These are phyloP conservation scores for Alternaria burnsii DNA, from an alignment of 2,329 filamentous ascomycete genomes.

Conservation along the genomic window DNA sequence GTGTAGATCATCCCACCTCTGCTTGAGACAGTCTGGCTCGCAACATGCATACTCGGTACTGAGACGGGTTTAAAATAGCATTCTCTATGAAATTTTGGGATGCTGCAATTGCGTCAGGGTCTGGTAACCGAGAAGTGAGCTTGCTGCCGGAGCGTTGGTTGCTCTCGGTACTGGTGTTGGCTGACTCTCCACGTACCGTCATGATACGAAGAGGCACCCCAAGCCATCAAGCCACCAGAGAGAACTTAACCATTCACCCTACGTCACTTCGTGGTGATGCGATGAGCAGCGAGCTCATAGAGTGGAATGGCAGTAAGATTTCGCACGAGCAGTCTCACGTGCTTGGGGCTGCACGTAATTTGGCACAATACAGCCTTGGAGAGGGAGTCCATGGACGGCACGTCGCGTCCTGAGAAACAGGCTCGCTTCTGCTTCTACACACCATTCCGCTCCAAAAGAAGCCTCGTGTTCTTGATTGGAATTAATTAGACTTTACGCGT, in stretches of 20 bases:
- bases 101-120: conserved; percentile 5
- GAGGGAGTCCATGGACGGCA: not conserved
- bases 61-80: conserved; percentile 3
- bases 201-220: not conserved
- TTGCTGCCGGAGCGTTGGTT: conserved; percentile 1
- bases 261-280: conserved; percentile 1
- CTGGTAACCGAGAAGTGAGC: not conserved
- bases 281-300: not conserved
- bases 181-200: not conserved
- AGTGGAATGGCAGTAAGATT: not conserved
- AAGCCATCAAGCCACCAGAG: conserved; percentile 1
- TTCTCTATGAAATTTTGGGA: not conserved
- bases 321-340: not conserved
- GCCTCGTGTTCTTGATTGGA: conserved; percentile 32
- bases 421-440: conserved; percentile 17
- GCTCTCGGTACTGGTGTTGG: not conserved
- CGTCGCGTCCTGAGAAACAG: not conserved
- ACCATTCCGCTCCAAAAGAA: conserved; percentile 9
- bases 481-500: conserved; percentile 29
- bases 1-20: not conserved
- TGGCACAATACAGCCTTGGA: not conserved
- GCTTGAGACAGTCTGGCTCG: not conserved
- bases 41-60: not conserved
- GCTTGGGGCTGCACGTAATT: not conserved
- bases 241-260: not conserved